Base-by-base conservation (phyloP, 768 basidiomycete genomes). In the Tylopilus sp. region DNA sequence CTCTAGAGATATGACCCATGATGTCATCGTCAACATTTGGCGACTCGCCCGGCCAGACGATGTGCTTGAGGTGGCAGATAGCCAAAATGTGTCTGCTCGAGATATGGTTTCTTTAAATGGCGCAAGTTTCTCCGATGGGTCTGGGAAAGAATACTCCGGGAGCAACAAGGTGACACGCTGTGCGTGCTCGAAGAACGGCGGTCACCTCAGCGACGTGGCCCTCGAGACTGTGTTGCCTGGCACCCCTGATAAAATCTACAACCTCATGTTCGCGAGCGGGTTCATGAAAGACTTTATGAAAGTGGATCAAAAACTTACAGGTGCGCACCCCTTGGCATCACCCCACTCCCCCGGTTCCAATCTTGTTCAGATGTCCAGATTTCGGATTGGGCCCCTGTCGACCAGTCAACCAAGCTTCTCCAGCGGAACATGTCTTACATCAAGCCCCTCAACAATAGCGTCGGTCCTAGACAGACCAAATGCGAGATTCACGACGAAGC, bases 11-110 rank as follows among this genome's bases (percentile, higher is more conserved):
- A 93, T 94, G 38, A 94, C 95, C 0, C 95, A 83, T 70, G 95
- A 99, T 71, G 91, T 98, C 47, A 91, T 98, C 39, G 82, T 81
- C 67, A 98, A 95, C 69, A 92, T 98, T 59, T 98, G 97, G 95
- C 80, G 90, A 17, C 83, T 95, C 35, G 85, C 88, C 2, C 83
- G 89, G 30, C 93, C 95, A 3, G 86, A 84, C 5, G 70, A 64
- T 12, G 70, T 66, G 46, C 67, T 75, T 23, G 74, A 63, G 1
- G 22, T 55, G 23, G 22, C 50, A 4, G 61, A 55, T n/a, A 60
- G 56, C 39, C 58, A 43, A 13, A 57, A 48, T 11, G 36, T 46
- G 13, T 61, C 63, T 10, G 41, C 49, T 10, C 59, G 52, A 30
- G 59, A 65, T 40, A 53, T 64, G 56, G 41, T 25, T 6, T 62